Base-by-base conservation (phyloP, 192 early-diverging fungal genomes). In the Endogone sp. region DNA sequence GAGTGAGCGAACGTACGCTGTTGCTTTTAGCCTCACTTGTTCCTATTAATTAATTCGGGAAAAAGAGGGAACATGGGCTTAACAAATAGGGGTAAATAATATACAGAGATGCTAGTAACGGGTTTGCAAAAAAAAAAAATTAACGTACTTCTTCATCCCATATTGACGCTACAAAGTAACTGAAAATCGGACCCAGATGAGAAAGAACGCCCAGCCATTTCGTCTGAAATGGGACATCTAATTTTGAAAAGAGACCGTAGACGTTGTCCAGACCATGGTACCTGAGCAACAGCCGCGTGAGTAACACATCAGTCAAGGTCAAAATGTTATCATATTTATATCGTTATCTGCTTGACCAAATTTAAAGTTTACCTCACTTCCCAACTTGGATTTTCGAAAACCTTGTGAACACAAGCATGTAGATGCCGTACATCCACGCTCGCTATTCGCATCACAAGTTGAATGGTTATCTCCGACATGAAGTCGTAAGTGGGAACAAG, bases 201-300 rank as follows among this genome's bases (percentile, higher is more conserved):
- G 79, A 68, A 22, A 85, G 72, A 23, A 69, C 56, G 29, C 65
- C 67, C 3, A 57, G 60, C 75, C 71, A 82, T 60, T 69, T 71
- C 44, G 60, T 66, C 30, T 80, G 71, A 70, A 75, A 73, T 26
- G 70, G 62, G 31, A 72, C 80, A 64, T 87, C 86, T 37, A 87
- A 68, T 27, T 87, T 87, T 2, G 86, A 80, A 60, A 87, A 87
- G 2, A 87, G 60, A 0, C 84, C 82, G 63, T 79, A 85, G 2
- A 85, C 74, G 10, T 85, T 69, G 69, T 87, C 86, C 20, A 87
- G 62, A 1, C 77, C 82, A 23, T 73, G 68, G 60, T 81, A 87
- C 37, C 79, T 81, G 29, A 49, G 37, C 37, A 49, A 16, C 6
- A 11, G 6, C 37, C 0, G 37, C 6, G 37, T 16, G 37, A 49